Base-by-base conservation (phyloP, 2,329 filamentous ascomycete species). In the Fusarium buharicum region DNA sequence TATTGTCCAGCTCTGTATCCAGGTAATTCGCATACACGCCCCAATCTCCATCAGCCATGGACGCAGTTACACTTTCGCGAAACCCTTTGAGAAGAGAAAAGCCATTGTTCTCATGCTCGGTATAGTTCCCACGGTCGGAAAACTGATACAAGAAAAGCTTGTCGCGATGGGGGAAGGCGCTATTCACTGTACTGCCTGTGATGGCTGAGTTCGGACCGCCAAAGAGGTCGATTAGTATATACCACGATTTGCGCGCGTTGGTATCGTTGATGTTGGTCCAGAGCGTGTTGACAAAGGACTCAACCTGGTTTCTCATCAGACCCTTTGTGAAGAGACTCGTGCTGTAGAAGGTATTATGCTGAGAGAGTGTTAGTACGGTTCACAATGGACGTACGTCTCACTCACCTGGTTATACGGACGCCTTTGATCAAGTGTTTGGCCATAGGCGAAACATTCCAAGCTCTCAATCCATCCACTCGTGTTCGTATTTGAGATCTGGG, bases 111-210 rank as follows among this genome's bases (percentile, higher is more conserved):
- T 77, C 76, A 44, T 76, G 77, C 2, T 16, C 22, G 1, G 59
- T 65, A n/a, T 58, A 43, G 37, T 57, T 56, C 1, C 71, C 73
- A 1, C 76, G 69, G 62, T 84, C 81, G 17, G 78, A 77, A 50
- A 84, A 78, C 66, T 86, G 81, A 45, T 79, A 82, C 3, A 86
- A 78, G 2, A 83, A 76, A 16, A 84, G 76, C 67, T 80, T 77
- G 48, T 78, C 74, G 22, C 76, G 77, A 62, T 79, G 77, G 0
- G 73, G 68, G 62, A 77, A 81, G 3, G 78, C 72, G 1, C 76
- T 75, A 8, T 67, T 65, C 8, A 68, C 27, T 1, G 59, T 54
- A 0, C 60, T 24, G 2, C 75, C 40, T 2, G 75, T 66, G 31
- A 80, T 69, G 57, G 73, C 76, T 1, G 78, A 77, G 62, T 76